Evolutionary conservation across 2,329 filamentous ascomycete genomes (phyloP).

Genomic region (Pochonia chlamydosporia): DNA sequence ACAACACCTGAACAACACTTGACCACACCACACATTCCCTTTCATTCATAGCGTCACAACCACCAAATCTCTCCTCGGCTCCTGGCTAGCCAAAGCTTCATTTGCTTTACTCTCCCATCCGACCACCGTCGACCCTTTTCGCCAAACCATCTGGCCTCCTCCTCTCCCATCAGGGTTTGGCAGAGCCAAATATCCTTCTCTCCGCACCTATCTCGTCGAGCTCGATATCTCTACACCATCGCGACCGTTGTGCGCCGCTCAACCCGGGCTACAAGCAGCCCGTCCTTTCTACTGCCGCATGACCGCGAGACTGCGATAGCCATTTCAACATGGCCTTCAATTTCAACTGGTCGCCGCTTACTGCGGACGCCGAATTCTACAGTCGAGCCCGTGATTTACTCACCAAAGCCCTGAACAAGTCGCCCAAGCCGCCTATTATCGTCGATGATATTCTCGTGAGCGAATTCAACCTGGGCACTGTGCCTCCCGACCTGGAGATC

Average conservation of each 20-base stretch:
- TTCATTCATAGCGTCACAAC: too few relatives aligned
- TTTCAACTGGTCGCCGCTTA: conserved; percentile 99
- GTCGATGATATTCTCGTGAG: conserved; percentile 98
- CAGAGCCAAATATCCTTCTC: too few relatives aligned
- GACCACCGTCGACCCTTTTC: not conserved
- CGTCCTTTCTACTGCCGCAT: conserved; percentile 21
- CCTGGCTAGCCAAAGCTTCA: too few relatives aligned
- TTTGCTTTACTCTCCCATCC: not conserved
- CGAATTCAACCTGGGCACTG: conserved; percentile 92
- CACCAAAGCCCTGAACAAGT: conserved; percentile 94
- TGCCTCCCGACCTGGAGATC: conserved; percentile 92
- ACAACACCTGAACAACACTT: too few relatives aligned
- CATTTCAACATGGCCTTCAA: conserved; percentile 90
- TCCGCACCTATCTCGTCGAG: not conserved
- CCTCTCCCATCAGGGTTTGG: too few relatives aligned
- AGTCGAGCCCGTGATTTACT: conserved; percentile 88
- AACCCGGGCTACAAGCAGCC: conserved; percentile 9
- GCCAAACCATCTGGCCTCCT: not conserved
- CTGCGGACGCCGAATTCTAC: conserved; percentile 89
- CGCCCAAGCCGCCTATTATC: conserved; percentile 95
- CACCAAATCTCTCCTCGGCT: too few relatives aligned
- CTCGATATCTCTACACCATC: not conserved
- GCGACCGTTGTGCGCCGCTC: conserved; percentile 7
- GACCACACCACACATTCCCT: too few relatives aligned
- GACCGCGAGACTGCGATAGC: conserved; percentile 29